Conservation (phyloP, 441 rosid genomes). For the Mallotus japonicus region DNA sequence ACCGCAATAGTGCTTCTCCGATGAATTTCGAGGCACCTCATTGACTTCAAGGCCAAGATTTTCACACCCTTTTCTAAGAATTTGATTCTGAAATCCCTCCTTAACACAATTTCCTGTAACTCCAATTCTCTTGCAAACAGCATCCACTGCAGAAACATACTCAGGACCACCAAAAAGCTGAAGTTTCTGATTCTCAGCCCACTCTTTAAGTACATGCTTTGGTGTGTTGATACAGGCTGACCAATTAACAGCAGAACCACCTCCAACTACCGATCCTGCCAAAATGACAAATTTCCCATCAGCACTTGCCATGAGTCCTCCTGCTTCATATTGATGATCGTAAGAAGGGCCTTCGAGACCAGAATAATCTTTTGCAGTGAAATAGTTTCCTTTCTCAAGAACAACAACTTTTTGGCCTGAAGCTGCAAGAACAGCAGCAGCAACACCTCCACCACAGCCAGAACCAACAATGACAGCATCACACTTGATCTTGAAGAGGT, state of each 20-base stretch:
- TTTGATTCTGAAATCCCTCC: slow-evolving; percentile 75
- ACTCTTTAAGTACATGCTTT: slow-evolving; percentile 54
- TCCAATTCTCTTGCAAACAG: slow-evolving; percentile 68
- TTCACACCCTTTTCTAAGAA: slow-evolving; percentile 73
- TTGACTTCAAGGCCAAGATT: slow-evolving; percentile 56
- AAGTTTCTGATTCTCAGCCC: slow-evolving; percentile 56
- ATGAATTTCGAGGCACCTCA: slow-evolving; percentile 66
- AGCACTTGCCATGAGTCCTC: slow-evolving; percentile 51
- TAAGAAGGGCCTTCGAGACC: slow-evolving; percentile 64
- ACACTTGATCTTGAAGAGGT: slow-evolving; percentile 53
- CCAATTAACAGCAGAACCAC: slow-evolving; percentile 90
- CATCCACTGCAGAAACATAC: slow-evolving; percentile 61
- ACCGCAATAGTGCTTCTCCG: slow-evolving; percentile 74
- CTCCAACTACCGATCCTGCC: slow-evolving; percentile 83
- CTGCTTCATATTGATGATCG: slow-evolving; percentile 55
- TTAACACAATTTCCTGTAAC: slow-evolving; percentile 53
- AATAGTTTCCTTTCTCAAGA: slow-evolving; percentile 85
- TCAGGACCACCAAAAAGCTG: slow-evolving; percentile 46
- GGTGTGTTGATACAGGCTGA: slow-evolving; percentile 84
- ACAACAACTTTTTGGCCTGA: slow-evolving; percentile 76
- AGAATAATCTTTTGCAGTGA: slow-evolving; percentile 48
- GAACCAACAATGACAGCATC: slow-evolving; percentile 80
- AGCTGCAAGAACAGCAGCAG: slow-evolving; percentile 72
- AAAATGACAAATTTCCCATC: slow-evolving; percentile 40
- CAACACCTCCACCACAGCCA: slow-evolving; percentile 95